phyloP scores from a whole-genome alignment of 2,329 filamentous ascomycete genomes.

The Apiospora hydei region DNA sequence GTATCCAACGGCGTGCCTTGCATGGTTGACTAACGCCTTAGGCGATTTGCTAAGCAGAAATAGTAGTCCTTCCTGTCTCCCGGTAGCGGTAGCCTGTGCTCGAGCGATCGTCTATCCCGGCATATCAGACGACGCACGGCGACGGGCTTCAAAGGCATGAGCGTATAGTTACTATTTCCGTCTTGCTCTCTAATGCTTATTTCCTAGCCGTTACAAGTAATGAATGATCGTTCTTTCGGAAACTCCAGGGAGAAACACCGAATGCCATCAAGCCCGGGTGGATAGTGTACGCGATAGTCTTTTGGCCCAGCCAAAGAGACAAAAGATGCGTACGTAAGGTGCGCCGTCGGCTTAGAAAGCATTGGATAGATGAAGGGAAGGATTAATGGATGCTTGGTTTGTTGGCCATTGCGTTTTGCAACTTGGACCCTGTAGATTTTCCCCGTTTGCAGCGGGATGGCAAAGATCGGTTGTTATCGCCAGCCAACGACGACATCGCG shows the following conservation, averaged over 20 bases:
- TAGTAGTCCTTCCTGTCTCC: slow-evolving; percentile 15
- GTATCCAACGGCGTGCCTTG: slow-evolving; percentile 13
- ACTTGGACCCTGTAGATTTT: slow-evolving; percentile 21
- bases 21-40: slow-evolving; percentile 14
- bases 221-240: slow-evolving; percentile 18
- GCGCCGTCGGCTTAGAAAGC: background rate
- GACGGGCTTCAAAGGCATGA: slow-evolving; percentile 13
- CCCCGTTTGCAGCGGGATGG: slow-evolving; percentile 15
- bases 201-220: slow-evolving; percentile 11
- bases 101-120: slow-evolving; percentile 11
- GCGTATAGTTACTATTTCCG: slow-evolving; percentile 5
- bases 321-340: slow-evolving; percentile 7
- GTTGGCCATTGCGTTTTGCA: slow-evolving; percentile 12
- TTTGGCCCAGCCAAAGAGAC: background rate
- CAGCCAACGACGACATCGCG: background rate
- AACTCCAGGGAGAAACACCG: slow-evolving; percentile 14
- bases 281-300: background rate
- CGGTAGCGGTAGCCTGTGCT: slow-evolving; percentile 19
- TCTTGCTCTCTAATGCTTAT: background rate
- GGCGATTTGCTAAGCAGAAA: slow-evolving; percentile 15
- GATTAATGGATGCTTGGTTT: slow-evolving; percentile 3
- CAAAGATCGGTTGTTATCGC: slow-evolving; percentile 11
- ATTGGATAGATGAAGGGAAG: slow-evolving; percentile 18
- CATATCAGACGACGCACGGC: background rate
- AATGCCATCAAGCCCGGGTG: slow-evolving; percentile 12